Evolutionary conservation across 192 early-diverging fungal species (phyloP), one percentile per base, ranked within the genome.

Genomic region (Coemansia sp.): DNA sequence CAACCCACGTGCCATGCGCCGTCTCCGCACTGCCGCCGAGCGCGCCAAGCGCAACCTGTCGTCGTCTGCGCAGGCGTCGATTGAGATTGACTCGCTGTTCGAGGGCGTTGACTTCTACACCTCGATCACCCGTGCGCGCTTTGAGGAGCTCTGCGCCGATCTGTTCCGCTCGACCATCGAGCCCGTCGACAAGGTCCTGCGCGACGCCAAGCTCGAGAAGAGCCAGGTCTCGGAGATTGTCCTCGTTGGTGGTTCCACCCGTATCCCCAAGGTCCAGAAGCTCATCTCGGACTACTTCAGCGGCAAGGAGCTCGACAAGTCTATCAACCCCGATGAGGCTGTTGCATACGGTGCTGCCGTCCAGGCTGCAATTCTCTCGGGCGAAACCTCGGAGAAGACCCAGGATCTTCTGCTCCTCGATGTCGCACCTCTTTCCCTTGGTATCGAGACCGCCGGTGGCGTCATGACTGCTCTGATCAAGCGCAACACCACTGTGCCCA

Each of bases 261-360:
- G 96, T 90, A 98, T 98, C 86, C 96, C 96, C 87, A 97, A 95
- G 89, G 89, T 98, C 81, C 94, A 96, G 86, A 94, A 96, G 89
- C 90, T 98, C 82, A 90, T 98, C 76, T 91, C 93, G 43, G 95
- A 97, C 88, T 97, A 90, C 90, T 98, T 98, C 85, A 95, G 94
- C 90, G 95, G 95, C 74, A 98, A 98, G 90, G 93, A 98, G 87
- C 94, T 92, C 79, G 95, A 96, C 92, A 95, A 93, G 88, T 95
- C 93, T 66, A 95, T 98, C 86, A 97, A 99, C 90, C 97, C 95
- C 71, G 95, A 99, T 85, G 95, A 99, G 85, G 95, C 95, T 62
- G 97, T 97, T 68, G 97, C 97, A 71, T 97, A 96, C 78, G 97
- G 97, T 86, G 97, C 97, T 61, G 95, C 95, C 75, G 95, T 97